Conservation (phyloP, 805 yeast species). For the Myxozyma mucilagina region DNA sequence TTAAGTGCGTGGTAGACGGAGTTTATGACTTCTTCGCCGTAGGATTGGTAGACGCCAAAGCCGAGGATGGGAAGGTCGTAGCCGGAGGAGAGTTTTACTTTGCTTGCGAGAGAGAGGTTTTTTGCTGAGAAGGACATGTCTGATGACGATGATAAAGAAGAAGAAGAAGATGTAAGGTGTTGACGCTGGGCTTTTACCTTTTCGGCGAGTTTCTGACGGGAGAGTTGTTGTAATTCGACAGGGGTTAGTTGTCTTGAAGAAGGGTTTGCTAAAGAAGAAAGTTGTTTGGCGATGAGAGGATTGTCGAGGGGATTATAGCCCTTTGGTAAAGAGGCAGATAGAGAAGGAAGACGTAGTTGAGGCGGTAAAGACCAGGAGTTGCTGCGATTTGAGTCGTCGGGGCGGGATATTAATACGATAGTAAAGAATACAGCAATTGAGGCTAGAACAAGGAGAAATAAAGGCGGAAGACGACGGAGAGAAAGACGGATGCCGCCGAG, state of each 20-base stretch:
- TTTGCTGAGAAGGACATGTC: conserved; percentile 10
- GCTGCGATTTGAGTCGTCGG: background rate
- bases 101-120: conserved; percentile 7
- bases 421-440: background rate
- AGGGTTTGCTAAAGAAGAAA: no score
- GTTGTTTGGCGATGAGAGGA: background rate
- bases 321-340: conserved; percentile 3
- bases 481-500: background rate
- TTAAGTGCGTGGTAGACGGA: conserved; percentile 76
- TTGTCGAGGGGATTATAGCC: conserved; percentile 2
- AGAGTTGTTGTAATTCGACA: background rate
- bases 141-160: background rate
- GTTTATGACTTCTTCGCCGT: conserved; percentile 61
- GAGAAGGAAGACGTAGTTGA: conserved; percentile 9
- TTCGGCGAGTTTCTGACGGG: background rate
- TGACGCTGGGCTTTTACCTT: background rate
- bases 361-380: background rate
- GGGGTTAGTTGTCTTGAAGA: background rate
- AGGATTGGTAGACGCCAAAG: conserved; percentile 80
- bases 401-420: background rate
- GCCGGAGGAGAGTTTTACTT: conserved; percentile 49
- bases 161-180: no score
- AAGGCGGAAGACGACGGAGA: background rate
- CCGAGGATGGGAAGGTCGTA: conserved; percentile 73
- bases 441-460: background rate